These are phyloP conservation scores for Aspergillus chevalieri DNA, from an alignment of 2,329 filamentous ascomycete genomes.

Conservation along the genomic window DNA sequence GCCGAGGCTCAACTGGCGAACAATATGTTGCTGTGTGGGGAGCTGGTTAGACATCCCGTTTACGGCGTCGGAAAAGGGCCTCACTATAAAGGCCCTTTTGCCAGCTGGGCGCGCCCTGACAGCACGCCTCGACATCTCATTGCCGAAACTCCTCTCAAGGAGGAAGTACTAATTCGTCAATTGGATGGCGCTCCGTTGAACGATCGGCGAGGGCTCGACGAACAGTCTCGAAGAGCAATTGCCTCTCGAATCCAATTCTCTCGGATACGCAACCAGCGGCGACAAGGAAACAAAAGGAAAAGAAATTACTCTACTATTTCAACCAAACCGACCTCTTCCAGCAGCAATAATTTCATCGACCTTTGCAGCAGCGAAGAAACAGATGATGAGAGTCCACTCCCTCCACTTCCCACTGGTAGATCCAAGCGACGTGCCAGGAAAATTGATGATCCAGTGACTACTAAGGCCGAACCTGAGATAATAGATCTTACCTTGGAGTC, in stretches of 20 bases:
- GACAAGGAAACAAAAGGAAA: slow-evolving; percentile 15
- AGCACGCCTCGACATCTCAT: slow-evolving; percentile 17
- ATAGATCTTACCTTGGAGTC: slow-evolving; percentile 25
- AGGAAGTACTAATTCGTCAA: slow-evolving; percentile 24
- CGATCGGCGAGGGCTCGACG: slow-evolving; percentile 17
- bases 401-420: background rate
- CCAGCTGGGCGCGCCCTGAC: slow-evolving; percentile 32
- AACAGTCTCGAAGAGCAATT: slow-evolving; percentile 11
- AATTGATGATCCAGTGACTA: slow-evolving; percentile 5
- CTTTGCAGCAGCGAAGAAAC: slow-evolving; percentile 14
- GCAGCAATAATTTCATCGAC: slow-evolving; percentile 10
- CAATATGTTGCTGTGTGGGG: slow-evolving; percentile 25
- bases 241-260: slow-evolving; percentile 21
- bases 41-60: slow-evolving; percentile 29
- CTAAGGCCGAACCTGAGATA: slow-evolving; percentile 8
- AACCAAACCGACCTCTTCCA: background rate
- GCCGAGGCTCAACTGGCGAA: slow-evolving; percentile 21
- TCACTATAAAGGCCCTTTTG: slow-evolving; percentile 36
- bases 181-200: slow-evolving; percentile 20
- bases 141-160: slow-evolving; percentile 16
- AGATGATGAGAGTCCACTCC: background rate
- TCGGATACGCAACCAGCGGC: slow-evolving; percentile 21
- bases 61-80: slow-evolving; percentile 38
- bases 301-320: background rate
- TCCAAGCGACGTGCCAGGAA: slow-evolving; percentile 4